These are phyloP conservation scores for Tillandsia fasciculata DNA, from an alignment of 176 grass and related monocot genomes.

Conservation along the genomic window DNA sequence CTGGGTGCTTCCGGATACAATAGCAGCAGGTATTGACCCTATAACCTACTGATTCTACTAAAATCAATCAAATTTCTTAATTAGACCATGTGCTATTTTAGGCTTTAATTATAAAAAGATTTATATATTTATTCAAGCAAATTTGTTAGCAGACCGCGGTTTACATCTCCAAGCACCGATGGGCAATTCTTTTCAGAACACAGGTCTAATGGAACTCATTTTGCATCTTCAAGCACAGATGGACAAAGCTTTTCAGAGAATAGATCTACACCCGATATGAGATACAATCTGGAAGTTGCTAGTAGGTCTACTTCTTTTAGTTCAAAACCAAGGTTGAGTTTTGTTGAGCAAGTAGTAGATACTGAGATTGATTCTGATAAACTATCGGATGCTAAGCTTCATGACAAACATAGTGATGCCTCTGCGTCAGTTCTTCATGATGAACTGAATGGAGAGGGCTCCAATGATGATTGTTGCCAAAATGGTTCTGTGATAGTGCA, in stretches of 20 bases:
- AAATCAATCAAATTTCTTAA: conserved; percentile 10
- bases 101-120: background rate
- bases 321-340: conserved; percentile 59
- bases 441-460: conserved; percentile 16
- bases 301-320: conserved; percentile 86
- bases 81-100: background rate
- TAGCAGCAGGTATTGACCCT: conserved; percentile 57
- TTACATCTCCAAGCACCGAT: conserved; percentile 58
- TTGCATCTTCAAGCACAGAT: conserved; percentile 57
- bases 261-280: conserved; percentile 49
- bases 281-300: conserved; percentile 58
- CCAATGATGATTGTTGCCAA: conserved; percentile 15
- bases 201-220: conserved; percentile 34
- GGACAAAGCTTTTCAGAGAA: conserved; percentile 55
- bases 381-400: conserved; percentile 25
- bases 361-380: conserved; percentile 31
- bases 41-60: conserved; percentile 2
- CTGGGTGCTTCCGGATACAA: conserved; percentile 39
- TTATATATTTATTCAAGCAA: background rate
- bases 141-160: conserved; percentile 34
- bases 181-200: conserved; percentile 53
- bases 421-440: conserved; percentile 22
- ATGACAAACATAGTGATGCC: conserved; percentile 15
- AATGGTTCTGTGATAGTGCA: conserved; percentile 31
- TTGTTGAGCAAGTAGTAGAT: conserved; percentile 48